Evolutionary conservation across 257 asterid genomes (phyloP).

Genomic region (Ilex aquifolium): DNA sequence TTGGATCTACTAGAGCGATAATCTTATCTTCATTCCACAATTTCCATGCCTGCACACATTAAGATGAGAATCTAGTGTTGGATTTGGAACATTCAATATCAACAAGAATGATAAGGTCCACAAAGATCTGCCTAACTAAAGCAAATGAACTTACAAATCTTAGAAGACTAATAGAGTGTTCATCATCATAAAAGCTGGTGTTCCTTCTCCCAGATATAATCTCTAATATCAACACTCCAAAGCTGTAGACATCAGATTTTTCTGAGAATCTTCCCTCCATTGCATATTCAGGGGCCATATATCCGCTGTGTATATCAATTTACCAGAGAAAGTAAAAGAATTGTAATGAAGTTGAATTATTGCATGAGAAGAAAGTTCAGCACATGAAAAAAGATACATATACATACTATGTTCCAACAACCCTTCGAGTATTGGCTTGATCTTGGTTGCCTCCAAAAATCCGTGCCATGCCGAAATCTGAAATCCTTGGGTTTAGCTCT

Average conservation of each 20-base stretch:
- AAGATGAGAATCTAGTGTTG: background rate
- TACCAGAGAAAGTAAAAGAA: background rate
- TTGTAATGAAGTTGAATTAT: background rate
- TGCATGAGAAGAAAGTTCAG: background rate
- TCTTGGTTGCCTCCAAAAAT: constrained; percentile 48
- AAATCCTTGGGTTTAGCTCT: constrained; percentile 49
- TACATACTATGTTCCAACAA: constrained; percentile 71
- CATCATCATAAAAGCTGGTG: constrained; percentile 38
- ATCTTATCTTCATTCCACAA: constrained; percentile 29
- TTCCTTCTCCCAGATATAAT: constrained; percentile 52
- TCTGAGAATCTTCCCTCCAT: constrained; percentile 50
- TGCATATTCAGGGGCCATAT: constrained; percentile 72
- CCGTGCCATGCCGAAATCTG: constrained; percentile 67
- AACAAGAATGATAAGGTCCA: background rate
- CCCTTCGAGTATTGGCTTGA: constrained; percentile 47
- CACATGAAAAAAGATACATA: background rate
- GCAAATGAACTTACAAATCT: constrained; percentile 39
- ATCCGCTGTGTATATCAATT: constrained; percentile 34
- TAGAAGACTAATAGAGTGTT: constrained; percentile 41
- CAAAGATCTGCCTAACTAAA: background rate
- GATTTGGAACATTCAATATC: background rate
- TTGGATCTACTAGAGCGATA: constrained; percentile 13
- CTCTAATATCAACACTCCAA: constrained; percentile 51
- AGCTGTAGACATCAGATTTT: constrained; percentile 47
- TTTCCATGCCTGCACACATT: constrained; percentile 25